These are phyloP conservation scores for Thelonectria discophora DNA, from an alignment of 2,329 filamentous ascomycete genomes.

Conservation along the genomic window DNA sequence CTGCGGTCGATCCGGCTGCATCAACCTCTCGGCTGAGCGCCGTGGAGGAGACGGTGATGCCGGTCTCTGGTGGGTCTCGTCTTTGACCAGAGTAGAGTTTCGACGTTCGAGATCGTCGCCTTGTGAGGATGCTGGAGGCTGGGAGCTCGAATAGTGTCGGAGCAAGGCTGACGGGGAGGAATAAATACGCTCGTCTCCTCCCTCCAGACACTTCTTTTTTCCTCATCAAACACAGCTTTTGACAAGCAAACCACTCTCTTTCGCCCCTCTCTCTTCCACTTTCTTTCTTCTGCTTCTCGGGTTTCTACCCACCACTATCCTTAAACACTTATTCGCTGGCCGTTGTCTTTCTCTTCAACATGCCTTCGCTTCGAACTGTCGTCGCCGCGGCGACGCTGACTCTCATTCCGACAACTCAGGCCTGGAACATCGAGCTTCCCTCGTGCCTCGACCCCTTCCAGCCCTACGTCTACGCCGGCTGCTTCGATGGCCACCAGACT, in stretches of 20 bases:
- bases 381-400: slow-evolving; percentile 51
- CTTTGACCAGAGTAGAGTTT: background rate
- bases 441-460: slow-evolving; percentile 55
- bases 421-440: slow-evolving; percentile 56
- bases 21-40: background rate
- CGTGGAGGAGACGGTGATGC: slow-evolving; percentile 1
- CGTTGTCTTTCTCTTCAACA: slow-evolving; percentile 21
- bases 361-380: slow-evolving; percentile 40
- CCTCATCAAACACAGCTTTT: slow-evolving; percentile 36
- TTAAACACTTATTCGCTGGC: slow-evolving; percentile 31
- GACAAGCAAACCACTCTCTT: slow-evolving; percentile 28
- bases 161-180: background rate
- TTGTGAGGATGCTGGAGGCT: background rate
- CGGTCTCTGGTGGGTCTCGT: background rate
- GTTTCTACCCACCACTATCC: slow-evolving; percentile 34
- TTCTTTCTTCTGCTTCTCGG: slow-evolving; percentile 27
- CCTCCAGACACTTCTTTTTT: slow-evolving; percentile 7
- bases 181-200: slow-evolving; percentile 38
- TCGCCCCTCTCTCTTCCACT: slow-evolving; percentile 12
- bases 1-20: slow-evolving; percentile 2
- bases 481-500: slow-evolving; percentile 50
- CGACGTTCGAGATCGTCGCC: background rate
- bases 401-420: slow-evolving; percentile 49
- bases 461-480: slow-evolving; percentile 59
- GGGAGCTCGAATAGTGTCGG: background rate